Conservation (phyloP, 2,329 filamentous ascomycete species). For the Stagonosporopsis cucurbitacearum region DNA sequence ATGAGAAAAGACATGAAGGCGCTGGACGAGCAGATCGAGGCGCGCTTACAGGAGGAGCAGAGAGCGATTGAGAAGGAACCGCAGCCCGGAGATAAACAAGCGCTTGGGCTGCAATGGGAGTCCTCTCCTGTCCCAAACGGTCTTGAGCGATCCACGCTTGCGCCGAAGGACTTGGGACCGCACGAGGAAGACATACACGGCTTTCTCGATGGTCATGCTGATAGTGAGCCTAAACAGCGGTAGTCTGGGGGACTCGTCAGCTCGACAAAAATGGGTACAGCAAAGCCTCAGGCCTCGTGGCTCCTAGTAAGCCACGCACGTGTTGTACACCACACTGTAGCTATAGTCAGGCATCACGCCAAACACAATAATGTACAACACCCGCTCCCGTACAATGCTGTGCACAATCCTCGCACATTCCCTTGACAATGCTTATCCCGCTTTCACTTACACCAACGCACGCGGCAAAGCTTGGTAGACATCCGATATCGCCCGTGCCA, state of each 20-base stretch:
- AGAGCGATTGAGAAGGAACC: conserved; percentile 1
- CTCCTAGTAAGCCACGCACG: conserved; percentile 1
- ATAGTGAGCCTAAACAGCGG: not conserved
- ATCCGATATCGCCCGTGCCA: not conserved
- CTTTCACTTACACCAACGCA: not conserved
- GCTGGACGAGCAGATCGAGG: conserved; percentile 8
- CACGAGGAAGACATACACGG: conserved; percentile 23
- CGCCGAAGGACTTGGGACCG: not conserved
- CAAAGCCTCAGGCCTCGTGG: conserved; percentile 9
- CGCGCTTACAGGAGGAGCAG: conserved; percentile 4
- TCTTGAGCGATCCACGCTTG: not conserved
- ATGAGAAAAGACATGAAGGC: conserved; percentile 1
- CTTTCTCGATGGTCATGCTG: conserved; percentile 22
- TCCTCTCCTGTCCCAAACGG: not conserved
- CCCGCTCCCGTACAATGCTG: not conserved
- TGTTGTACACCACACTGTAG: conserved; percentile 1
- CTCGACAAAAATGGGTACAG: not conserved
- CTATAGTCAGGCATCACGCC: not conserved
- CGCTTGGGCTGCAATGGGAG: not conserved
- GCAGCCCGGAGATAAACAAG: not conserved
- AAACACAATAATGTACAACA: conserved; percentile 1
- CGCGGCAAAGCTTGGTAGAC: not conserved
- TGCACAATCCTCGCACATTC: conserved; percentile 8
- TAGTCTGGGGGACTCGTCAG: conserved; percentile 8
- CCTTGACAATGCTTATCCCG: conserved; percentile 1